phyloP scores from a whole-genome alignment of 805 yeast species.

The Sungouiella thailandica region DNA sequence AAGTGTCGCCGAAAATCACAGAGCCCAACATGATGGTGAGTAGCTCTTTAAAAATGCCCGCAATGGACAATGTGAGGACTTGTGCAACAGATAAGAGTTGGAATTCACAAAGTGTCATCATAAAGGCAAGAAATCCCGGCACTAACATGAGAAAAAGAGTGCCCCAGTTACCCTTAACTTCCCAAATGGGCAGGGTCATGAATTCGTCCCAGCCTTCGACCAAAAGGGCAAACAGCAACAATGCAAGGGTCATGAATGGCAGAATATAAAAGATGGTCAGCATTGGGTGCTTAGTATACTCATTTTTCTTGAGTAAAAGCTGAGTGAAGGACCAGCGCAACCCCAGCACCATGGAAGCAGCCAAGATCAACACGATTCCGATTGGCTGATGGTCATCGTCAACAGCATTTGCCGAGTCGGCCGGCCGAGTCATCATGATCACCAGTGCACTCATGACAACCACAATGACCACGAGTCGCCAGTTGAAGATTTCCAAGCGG shows the following conservation, averaged over 20 bases:
- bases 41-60: constrained; percentile 90
- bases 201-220: constrained; percentile 67
- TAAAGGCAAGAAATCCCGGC: constrained; percentile 85
- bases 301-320: constrained; percentile 59
- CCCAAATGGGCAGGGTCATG: constrained; percentile 57
- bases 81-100: constrained; percentile 76
- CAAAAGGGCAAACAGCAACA: constrained; percentile 57
- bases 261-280: constrained; percentile 78
- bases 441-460: constrained; percentile 79
- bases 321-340: constrained; percentile 95
- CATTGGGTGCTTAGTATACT: constrained; percentile 66
- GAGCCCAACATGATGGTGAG: constrained; percentile 71
- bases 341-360: constrained; percentile 81
- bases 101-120: constrained; percentile 87
- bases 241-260: constrained; percentile 70
- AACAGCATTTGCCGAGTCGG: constrained; percentile 17
- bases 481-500: constrained; percentile 67
- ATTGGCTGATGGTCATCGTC: constrained; percentile 22
- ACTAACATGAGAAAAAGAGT: constrained; percentile 59
- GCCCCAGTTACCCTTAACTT: constrained; percentile 45
- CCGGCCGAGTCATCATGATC: constrained; percentile 67
- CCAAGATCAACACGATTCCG: constrained; percentile 72
- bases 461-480: constrained; percentile 67
- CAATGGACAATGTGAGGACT: constrained; percentile 80
- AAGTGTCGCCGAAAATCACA: constrained; percentile 66